A percentile compares a stretch with the other conserved stretches of the same genome.
phyloP scores from a whole-genome alignment of 2,329 filamentous ascomycete species.

The Domatiomyces catenatus region DNA sequence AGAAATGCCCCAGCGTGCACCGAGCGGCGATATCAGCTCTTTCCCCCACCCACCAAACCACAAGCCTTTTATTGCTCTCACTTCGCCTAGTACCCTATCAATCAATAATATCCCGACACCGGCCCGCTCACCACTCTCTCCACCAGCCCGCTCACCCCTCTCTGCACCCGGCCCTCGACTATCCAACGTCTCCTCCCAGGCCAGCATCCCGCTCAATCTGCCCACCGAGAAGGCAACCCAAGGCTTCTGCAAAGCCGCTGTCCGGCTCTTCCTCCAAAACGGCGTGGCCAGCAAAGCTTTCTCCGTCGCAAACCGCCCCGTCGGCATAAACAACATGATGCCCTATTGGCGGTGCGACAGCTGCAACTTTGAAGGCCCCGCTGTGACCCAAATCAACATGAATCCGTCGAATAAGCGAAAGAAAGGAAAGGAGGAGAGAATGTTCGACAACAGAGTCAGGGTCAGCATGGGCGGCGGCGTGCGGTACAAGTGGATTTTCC shows the following conservation, averaged over 20 bases:
- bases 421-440: slow-evolving; percentile 11
- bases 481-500: slow-evolving; percentile 32
- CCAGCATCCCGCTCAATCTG: slow-evolving; percentile 12
- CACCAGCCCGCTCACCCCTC: background rate
- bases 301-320: slow-evolving; percentile 7
- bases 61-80: background rate
- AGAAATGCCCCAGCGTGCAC: background rate
- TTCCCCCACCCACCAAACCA: background rate
- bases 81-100: background rate
- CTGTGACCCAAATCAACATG: slow-evolving; percentile 11
- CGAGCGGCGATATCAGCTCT: background rate
- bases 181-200: background rate
- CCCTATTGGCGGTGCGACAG: slow-evolving; percentile 26
- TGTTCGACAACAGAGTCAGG: slow-evolving; percentile 20
- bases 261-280: slow-evolving; percentile 10
- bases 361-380: slow-evolving; percentile 30
- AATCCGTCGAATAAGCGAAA: slow-evolving; percentile 8
- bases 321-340: slow-evolving; percentile 10
- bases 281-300: slow-evolving; percentile 15
- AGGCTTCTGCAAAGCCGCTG: slow-evolving; percentile 27
- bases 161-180: background rate
- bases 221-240: slow-evolving; percentile 22
- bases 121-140: background rate
- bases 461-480: slow-evolving; percentile 20
- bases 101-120: background rate